Base-by-base conservation (phyloP, 768 basidiomycete genomes). In the Saitozyma sp. region DNA sequence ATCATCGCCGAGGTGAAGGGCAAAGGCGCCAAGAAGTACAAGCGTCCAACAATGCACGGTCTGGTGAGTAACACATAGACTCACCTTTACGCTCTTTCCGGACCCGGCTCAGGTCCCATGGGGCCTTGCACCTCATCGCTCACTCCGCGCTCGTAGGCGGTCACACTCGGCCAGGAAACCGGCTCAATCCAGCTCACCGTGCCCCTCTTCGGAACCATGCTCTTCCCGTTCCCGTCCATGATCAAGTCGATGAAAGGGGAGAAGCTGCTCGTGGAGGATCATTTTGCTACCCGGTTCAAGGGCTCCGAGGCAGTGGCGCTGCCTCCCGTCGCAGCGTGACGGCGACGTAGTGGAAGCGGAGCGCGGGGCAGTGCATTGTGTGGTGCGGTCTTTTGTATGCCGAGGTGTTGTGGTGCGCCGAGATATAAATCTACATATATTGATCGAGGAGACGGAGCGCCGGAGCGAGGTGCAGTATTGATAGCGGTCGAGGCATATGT, bases 161-260 rank as follows among this genome's bases (percentile, higher is more conserved):
- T 75, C 20, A 66, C 74, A 1, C 46, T 75, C 10, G 73, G 73
- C 5, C 39, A 60, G 7, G 29, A 54, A 19, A 42, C 38, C 16
- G 73, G 70, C n/a, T 61, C 65, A 17, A 70, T 70, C 16, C 50
- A 53, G 8, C 40, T 67, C 46, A 70, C 57, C 10, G 39, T 75
- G 1, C 66, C 65, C 10, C 48, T 92, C 81, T 92, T 97, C 89
- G 94, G 96, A 80, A 92, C 92, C 20, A 76, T 94, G 59, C 89
- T 88, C 16, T 88, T 88, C 20, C 92, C 91, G 2, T 29, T 29
- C 9, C 87, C 87, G 90, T 91, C 92, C 74, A 93, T 95, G 92
- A 83, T 93, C 41, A 93, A 94, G 80, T 88, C 89, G 6, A 87
- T 91, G 1, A 91, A 89, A 0, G 92, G 91, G n/a, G 84, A 85